phyloP scores from a whole-genome alignment of 78 protist genomes.

The Creolimax fragrantissima region DNA sequence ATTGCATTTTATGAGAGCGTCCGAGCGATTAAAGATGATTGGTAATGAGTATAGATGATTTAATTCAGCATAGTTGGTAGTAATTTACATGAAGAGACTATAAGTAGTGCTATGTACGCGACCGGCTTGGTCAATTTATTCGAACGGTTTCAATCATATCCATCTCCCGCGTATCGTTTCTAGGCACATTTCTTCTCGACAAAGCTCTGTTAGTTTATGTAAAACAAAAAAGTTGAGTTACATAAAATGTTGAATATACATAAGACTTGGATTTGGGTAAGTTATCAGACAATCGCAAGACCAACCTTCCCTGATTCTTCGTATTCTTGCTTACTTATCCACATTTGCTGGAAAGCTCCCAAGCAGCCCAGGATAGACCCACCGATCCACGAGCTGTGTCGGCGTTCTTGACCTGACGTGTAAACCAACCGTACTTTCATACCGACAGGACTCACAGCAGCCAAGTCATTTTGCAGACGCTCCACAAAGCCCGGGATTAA shows the following conservation, averaged over 20 bases:
- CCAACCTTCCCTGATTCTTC: neutral
- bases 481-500: slow-evolving; percentile 18
- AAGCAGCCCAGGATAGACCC: neutral
- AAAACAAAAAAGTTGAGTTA: neutral
- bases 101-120: too few species aligned
- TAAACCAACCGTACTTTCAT: neutral
- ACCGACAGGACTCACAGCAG: neutral
- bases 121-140: too few species aligned
- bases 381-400: slow-evolving; percentile 1
- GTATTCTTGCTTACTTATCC: slow-evolving; percentile 1
- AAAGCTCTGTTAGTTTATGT: neutral
- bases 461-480: neutral
- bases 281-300: neutral
- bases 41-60: too few species aligned
- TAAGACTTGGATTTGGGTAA: neutral
- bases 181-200: neutral
- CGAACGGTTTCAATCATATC: too few species aligned
- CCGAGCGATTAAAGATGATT: too few species aligned
- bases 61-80: too few species aligned
- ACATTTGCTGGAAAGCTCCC: slow-evolving; percentile 13
- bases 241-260: too few species aligned
- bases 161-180: too few species aligned
- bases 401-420: neutral
- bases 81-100: too few species aligned
- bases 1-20: too few species aligned